Evolutionary conservation across 108 stramenopile genomes (phyloP).

Genomic region (Nitzschia inconspicua): DNA sequence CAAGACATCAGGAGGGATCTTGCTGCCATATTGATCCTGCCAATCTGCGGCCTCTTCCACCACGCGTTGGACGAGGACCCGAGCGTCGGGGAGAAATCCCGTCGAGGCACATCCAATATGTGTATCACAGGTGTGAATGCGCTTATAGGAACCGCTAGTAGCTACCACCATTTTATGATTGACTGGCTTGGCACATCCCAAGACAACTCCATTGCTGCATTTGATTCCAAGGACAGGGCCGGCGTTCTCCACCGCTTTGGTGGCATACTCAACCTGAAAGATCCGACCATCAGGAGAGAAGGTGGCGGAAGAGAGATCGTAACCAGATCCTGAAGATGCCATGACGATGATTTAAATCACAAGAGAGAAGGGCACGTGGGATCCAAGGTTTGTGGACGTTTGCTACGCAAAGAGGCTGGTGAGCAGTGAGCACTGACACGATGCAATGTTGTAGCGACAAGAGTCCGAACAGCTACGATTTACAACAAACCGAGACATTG

Average conservation of each 20-base stretch:
- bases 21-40: conserved; percentile 82
- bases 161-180: conserved; percentile 90
- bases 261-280: conserved; percentile 95
- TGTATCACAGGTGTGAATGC: conserved; percentile 74
- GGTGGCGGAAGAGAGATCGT: conserved; percentile 94
- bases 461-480: no score
- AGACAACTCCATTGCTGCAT: conserved; percentile 94
- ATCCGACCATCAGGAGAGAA: conserved; percentile 99
- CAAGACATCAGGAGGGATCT: conserved; percentile 78
- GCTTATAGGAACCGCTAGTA: conserved; percentile 64
- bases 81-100: conserved; percentile 94
- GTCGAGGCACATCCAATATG: conserved; percentile 80
- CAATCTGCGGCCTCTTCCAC: conserved; percentile 88
- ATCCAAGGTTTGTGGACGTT: no score
- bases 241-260: conserved; percentile 88
- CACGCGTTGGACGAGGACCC: conserved; percentile 90
- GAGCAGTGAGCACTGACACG: no score
- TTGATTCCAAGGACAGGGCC: conserved; percentile 95
- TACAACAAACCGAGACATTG: no score
- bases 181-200: conserved; percentile 94
- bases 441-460: no score
- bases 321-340: conserved; percentile 86
- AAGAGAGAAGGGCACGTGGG: no score
- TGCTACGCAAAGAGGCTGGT: no score
- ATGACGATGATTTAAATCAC: conserved; percentile 22